Evolutionary conservation across 2,329 filamentous ascomycete genomes (phyloP).

Genomic region (Calonectria naviculata): DNA sequence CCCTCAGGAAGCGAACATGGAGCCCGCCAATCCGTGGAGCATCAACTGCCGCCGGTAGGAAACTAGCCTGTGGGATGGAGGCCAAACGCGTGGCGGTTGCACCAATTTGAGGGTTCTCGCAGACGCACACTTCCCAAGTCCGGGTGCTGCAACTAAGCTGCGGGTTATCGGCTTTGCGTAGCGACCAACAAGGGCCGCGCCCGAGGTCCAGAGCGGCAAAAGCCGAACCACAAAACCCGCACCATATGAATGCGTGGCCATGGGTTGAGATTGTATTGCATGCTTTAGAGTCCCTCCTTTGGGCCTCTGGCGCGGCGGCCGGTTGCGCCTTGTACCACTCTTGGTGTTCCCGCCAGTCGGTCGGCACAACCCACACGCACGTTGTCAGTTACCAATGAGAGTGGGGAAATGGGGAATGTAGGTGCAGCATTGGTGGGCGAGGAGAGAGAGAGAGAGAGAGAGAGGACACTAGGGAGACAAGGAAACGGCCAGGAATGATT

Average conservation of each 20-base stretch:
- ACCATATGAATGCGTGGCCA: neutral
- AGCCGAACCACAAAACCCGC: neutral
- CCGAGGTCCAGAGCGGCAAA: neutral
- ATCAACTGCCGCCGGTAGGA: neutral
- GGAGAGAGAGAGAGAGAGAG: neutral
- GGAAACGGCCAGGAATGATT: neutral
- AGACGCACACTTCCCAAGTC: neutral
- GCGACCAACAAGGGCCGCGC: neutral
- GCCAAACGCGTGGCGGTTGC: neutral
- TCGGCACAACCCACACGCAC: slow-evolving; percentile 21
- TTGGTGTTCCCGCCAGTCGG: slow-evolving; percentile 27
- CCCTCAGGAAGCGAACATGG: slow-evolving; percentile 6
- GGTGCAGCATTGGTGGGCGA: neutral
- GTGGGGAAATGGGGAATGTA: neutral
- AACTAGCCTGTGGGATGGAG: neutral
- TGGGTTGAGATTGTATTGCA: neutral
- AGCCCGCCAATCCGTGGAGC: slow-evolving; percentile 1
- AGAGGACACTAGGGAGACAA: no score
- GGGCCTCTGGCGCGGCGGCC: slow-evolving; percentile 17
- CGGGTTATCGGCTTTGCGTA: neutral
- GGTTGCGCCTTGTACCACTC: slow-evolving; percentile 25
- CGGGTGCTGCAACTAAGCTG: no score
- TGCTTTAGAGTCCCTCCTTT: neutral
- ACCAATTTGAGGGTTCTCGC: neutral
- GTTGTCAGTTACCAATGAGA: neutral